Conservation (phyloP, 805 yeast genomes). For the Groenewaldozyma tartarivorans region DNA sequence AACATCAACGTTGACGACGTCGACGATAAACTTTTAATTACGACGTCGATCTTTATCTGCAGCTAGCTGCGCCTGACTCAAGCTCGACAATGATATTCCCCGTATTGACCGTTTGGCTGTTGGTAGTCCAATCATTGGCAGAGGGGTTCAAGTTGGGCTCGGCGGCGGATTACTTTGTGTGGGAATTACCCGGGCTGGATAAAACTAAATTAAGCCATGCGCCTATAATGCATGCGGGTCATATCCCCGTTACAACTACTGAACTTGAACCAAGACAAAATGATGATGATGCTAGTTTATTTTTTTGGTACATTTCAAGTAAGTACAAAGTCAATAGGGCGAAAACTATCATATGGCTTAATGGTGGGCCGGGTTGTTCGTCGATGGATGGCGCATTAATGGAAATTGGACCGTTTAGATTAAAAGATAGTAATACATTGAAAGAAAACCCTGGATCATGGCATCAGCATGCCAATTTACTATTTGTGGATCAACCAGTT, state of each 20-base stretch:
- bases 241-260: constrained; percentile 50
- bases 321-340: constrained; percentile 24
- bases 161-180: constrained; percentile 24
- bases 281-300: constrained; percentile 48
- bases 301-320: constrained; percentile 62
- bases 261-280: no score
- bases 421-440: constrained; percentile 36
- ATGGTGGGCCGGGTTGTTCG: constrained; percentile 98
- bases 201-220: constrained; percentile 14
- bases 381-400: constrained; percentile 95
- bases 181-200: constrained; percentile 26
- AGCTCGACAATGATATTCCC: no score
- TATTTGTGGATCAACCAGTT: constrained; percentile 89
- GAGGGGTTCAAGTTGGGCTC: not conserved
- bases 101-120: no score
- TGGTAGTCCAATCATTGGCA: no score
- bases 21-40: no score
- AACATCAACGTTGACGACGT: no score
- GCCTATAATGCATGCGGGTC: constrained; percentile 43
- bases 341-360: constrained; percentile 62
- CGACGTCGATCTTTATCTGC: no score
- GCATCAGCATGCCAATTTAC: constrained; percentile 67
- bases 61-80: no score
- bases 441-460: constrained; percentile 65
- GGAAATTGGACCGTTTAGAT: constrained; percentile 84